These are phyloP conservation scores for Paramyrothecium sp. DNA, from an alignment of 2,329 filamentous ascomycete genomes.

Conservation along the genomic window DNA sequence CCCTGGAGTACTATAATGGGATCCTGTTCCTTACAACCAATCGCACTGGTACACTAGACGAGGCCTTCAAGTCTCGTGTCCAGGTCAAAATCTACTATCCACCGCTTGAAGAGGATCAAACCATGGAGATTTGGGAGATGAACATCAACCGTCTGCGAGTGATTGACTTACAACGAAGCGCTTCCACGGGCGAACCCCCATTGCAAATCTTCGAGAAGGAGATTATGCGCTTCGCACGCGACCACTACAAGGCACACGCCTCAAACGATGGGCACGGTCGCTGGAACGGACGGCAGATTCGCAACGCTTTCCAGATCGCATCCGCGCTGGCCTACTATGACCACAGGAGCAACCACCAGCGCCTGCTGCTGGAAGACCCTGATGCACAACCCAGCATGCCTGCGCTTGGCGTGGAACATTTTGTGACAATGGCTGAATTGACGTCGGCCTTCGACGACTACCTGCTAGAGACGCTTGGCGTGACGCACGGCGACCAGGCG, in stretches of 20 bases:
- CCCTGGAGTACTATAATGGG: neutral
- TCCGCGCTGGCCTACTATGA: neutral
- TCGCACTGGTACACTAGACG: neutral
- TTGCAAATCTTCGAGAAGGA: neutral
- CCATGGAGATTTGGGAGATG: neutral
- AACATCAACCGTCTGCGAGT: neutral
- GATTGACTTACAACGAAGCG: neutral
- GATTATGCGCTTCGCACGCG: neutral
- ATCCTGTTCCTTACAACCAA: neutral
- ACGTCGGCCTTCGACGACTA: neutral
- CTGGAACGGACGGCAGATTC: constrained; percentile 1
- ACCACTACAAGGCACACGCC: neutral
- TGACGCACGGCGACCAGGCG: neutral
- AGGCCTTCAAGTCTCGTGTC: neutral
- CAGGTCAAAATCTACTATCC: neutral
- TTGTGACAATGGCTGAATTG: neutral
- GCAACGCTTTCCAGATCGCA: neutral
- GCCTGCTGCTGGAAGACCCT: neutral
- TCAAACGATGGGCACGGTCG: neutral
- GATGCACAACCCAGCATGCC: neutral
- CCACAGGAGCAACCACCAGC: neutral
- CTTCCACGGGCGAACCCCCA: neutral
- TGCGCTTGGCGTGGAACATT: neutral
- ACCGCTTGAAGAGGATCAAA: neutral
- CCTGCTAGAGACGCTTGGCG: neutral